Conservation (phyloP, 2,329 filamentous ascomycete genomes). For the Atkinsonella hypoxylon region DNA sequence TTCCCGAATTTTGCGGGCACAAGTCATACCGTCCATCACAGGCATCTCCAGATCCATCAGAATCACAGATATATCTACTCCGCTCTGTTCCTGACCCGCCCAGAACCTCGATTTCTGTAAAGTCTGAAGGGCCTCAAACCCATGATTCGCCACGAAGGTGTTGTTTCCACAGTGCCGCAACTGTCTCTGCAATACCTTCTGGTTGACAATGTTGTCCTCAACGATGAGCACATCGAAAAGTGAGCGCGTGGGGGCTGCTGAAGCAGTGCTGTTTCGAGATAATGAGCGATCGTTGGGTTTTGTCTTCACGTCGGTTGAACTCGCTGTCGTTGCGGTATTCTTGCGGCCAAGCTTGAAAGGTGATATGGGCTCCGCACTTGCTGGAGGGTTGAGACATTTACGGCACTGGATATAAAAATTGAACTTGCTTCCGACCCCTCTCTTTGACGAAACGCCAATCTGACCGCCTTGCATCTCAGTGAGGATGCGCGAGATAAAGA, state of each 20-base stretch:
- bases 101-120: slow-evolving; percentile 45
- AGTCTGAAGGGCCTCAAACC: slow-evolving; percentile 47
- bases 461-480: slow-evolving; percentile 69
- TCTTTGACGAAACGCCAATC: slow-evolving; percentile 57
- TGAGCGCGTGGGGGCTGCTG: slow-evolving; percentile 13
- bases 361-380: slow-evolving; percentile 25
- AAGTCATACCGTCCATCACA: slow-evolving; percentile 70
- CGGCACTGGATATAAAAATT: slow-evolving; percentile 64
- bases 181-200: slow-evolving; percentile 50
- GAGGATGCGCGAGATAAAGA: slow-evolving; percentile 67
- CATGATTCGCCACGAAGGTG: slow-evolving; percentile 52
- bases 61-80: slow-evolving; percentile 51
- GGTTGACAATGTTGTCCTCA: slow-evolving; percentile 57
- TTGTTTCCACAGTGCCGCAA: slow-evolving; percentile 48
- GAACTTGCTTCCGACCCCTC: slow-evolving; percentile 61
- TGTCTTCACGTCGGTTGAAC: slow-evolving; percentile 9
- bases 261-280: slow-evolving; percentile 1
- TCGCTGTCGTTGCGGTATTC: neutral
- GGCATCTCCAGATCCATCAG: slow-evolving; percentile 80
- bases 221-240: slow-evolving; percentile 49
- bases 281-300: slow-evolving; percentile 4
- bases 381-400: slow-evolving; percentile 33
- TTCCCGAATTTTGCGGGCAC: slow-evolving; percentile 55
- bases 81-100: slow-evolving; percentile 33
- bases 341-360: slow-evolving; percentile 24